Percentiles rank a stretch among this genome's conserved stretches.
Conservation (phyloP, 148 eudicot species). For the Euryodendron excelsum region DNA sequence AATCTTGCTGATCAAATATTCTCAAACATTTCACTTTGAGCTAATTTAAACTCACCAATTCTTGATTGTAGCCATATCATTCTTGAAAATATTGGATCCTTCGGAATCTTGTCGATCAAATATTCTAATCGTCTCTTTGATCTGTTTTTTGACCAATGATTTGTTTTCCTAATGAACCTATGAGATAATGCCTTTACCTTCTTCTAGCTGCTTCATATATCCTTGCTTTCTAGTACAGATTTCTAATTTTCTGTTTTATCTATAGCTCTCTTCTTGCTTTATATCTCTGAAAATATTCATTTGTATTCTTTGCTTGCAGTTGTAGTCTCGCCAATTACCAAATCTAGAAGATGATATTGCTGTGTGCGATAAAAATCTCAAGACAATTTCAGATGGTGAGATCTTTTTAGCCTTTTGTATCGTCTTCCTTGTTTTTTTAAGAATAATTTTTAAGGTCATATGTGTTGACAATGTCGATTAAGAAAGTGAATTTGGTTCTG, state of each 20-base stretch:
- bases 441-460: background rate
- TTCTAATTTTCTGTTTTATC: background rate
- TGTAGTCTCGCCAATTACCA: slow-evolving; percentile 47
- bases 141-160: background rate
- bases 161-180: slow-evolving; percentile 1
- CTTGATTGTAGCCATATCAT: too few species aligned
- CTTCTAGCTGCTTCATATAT: background rate
- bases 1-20: too few species aligned
- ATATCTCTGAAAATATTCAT: background rate
- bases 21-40: too few species aligned
- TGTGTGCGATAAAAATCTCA: slow-evolving; percentile 41
- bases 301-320: background rate
- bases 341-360: slow-evolving; percentile 46
- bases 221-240: background rate
- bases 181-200: background rate
- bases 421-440: too few species aligned
- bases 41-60: too few species aligned
- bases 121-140: too few species aligned
- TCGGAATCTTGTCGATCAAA: too few species aligned
- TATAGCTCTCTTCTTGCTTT: background rate
- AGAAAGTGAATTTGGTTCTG: background rate
- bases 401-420: slow-evolving; percentile 15
- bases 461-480: background rate
- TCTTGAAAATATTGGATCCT: too few species aligned
- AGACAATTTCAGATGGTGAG: slow-evolving; percentile 47